Evolutionary conservation across 805 yeast species (phyloP), one percentile per base, ranked within the genome.

Genomic region (Danielia oregonensis): DNA sequence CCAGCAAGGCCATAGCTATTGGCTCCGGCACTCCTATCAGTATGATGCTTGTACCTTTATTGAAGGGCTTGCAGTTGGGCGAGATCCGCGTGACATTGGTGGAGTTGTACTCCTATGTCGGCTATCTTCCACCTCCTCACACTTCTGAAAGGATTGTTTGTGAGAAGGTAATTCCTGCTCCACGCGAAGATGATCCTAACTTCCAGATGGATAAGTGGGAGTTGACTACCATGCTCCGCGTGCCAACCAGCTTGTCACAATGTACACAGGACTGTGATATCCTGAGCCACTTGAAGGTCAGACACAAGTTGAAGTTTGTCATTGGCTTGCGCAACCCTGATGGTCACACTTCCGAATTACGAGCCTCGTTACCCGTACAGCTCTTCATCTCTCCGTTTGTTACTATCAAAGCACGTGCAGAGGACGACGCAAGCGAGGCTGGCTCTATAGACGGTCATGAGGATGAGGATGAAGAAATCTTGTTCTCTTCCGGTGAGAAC

Each of bases 191-290:
- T 12, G 73, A 77, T 34, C 60, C 62, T 18, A 59, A 67, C 32
- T 57, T 65, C 15, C 70, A 72, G 59, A 57, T 63, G 44, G 77
- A 76, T 40, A 56, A 63, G 50, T 91, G 97, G 97, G 87, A 82
- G 42, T 57, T 88, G 15, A 69, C 73, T 30, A 68, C 83, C 1
- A 55, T 64, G 27, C 52, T 91, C 23, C 70, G 67, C 24, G 55
- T 89, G 2, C 97, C 97, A 0, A 70, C 86, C 6, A 77, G 82
- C 35, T 67, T 93, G 33, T 68, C 84, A 2, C 74, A 76, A 47
- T 75, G 89, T 47, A 82, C 96, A 2, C 98, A 89, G 60, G 97
- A 93, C 59, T 85, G 91, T 52, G 83, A 79, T 39, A 68, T 93
- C 24, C 63, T 72, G 21, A 71, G 72, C 17, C 76, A 79, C 52